Evolutionary conservation across 78 protist genomes (phyloP).

Genomic region (Neovahlkampfia damariscottae): DNA sequence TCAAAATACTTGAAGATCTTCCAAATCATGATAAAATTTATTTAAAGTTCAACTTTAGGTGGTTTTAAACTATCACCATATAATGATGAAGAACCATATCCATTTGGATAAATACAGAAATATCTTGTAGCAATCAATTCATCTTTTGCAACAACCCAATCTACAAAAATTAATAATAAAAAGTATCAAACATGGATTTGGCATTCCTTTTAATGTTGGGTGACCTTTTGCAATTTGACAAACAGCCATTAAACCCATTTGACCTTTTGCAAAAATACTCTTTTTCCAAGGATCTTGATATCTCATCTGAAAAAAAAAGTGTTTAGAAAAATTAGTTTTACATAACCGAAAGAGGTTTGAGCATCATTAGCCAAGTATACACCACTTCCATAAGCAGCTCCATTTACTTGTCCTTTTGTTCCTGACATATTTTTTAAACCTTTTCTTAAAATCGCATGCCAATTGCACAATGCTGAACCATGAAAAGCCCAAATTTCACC

Average conservation of each 20-base stretch:
- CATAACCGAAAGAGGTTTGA: constrained; percentile 12
- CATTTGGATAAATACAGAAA: too few relatives aligned
- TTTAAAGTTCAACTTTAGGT: too few relatives aligned
- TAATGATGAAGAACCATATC: too few relatives aligned
- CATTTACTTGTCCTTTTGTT: constrained; percentile 30
- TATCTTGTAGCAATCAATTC: too few relatives aligned
- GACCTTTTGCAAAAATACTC: background rate
- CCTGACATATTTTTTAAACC: constrained; percentile 29
- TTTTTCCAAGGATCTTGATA: background rate
- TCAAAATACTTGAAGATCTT: too few relatives aligned
- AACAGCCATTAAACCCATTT: background rate
- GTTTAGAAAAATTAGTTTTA: background rate
- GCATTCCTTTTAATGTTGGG: too few relatives aligned
- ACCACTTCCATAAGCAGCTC: constrained; percentile 36
- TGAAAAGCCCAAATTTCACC: constrained; percentile 10
- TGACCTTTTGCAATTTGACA: background rate
- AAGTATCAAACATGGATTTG: too few relatives aligned
- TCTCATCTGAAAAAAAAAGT: background rate
- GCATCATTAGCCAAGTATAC: constrained; percentile 17
- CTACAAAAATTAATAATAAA: too few relatives aligned
- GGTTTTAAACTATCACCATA: too few relatives aligned
- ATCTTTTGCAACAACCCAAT: too few relatives aligned
- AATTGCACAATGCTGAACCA: background rate
- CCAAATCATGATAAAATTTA: too few relatives aligned
- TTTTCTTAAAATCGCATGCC: constrained; percentile 5